Evolutionary conservation across 2,329 filamentous ascomycete genomes (phyloP).

Genomic region (Penicillium freii): DNA sequence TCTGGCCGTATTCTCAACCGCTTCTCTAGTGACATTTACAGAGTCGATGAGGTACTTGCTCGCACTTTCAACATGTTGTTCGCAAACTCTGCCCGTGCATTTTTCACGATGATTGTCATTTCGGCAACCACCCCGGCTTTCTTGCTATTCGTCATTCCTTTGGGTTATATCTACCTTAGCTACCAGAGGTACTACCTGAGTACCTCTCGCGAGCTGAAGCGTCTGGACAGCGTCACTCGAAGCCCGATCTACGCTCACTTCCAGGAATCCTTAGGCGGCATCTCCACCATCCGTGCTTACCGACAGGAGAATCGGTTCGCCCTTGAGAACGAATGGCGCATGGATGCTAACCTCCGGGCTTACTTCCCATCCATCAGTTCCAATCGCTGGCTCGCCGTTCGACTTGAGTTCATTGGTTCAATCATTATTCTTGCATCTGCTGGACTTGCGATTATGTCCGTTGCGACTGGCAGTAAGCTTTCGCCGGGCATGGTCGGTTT

Average conservation of each 20-base stretch:
- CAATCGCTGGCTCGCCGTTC: slow-evolving; percentile 89
- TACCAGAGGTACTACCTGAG: slow-evolving; percentile 97
- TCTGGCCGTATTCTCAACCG: slow-evolving; percentile 94
- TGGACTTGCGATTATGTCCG: slow-evolving; percentile 75
- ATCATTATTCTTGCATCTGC: slow-evolving; percentile 88
- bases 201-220: slow-evolving; percentile 93
- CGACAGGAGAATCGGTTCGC: slow-evolving; percentile 83
- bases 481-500: slow-evolving; percentile 79
- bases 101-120: slow-evolving; percentile 85
- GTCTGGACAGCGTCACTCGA: slow-evolving; percentile 89
- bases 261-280: slow-evolving; percentile 90
- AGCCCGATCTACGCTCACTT: slow-evolving; percentile 98
- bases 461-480: slow-evolving; percentile 64
- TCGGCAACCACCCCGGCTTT: slow-evolving; percentile 79
- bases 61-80: slow-evolving; percentile 98
- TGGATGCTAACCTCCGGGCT: slow-evolving; percentile 89
- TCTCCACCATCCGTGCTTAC: slow-evolving; percentile 94
- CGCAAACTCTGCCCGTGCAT: slow-evolving; percentile 68
- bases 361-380: slow-evolving; percentile 96
- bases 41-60: slow-evolving; percentile 87
- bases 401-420: slow-evolving; percentile 92
- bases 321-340: slow-evolving; percentile 93
- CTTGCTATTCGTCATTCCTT: slow-evolving; percentile 73
- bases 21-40: slow-evolving; percentile 72
- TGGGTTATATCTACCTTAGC: slow-evolving; percentile 78